phyloP scores from a whole-genome alignment of 225 moss, liverwort and hornwort genomes.

The Physcomitrium patens region DNA sequence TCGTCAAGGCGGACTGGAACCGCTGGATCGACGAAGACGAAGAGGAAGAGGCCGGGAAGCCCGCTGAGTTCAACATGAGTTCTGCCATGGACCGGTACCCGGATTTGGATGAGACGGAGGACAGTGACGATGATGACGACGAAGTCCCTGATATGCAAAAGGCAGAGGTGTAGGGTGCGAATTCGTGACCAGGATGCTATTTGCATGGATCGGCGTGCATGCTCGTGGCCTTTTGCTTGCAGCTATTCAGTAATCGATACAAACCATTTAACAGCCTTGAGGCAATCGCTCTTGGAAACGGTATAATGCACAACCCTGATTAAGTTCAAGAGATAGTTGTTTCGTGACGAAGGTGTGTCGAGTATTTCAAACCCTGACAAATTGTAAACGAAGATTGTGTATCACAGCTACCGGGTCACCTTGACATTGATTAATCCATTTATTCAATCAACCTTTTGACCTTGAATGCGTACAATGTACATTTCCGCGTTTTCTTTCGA shows the following conservation, averaged over 20 bases:
- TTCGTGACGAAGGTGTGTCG: neutral
- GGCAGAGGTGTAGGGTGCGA: constrained; percentile 33
- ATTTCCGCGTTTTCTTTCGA: too few relatives aligned
- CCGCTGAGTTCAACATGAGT: constrained; percentile 67
- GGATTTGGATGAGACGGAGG: constrained; percentile 38
- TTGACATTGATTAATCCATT: neutral
- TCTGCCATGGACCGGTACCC: constrained; percentile 30
- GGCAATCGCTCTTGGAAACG: too few relatives aligned
- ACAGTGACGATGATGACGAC: constrained; percentile 51
- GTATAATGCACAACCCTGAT: too few relatives aligned
- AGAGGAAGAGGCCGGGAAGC: constrained; percentile 65
- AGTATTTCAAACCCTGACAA: neutral
- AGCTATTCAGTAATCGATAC: neutral
- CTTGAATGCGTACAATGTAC: neutral
- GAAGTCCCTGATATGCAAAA: constrained; percentile 35
- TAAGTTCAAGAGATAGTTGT: too few relatives aligned
- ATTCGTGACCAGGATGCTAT: too few relatives aligned
- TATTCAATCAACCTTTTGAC: neutral
- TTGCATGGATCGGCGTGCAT: constrained; percentile 1
- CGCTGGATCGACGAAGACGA: constrained; percentile 97
- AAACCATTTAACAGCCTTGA: neutral
- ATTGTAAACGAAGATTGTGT: constrained; percentile 22
- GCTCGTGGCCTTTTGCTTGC: constrained; percentile 1
- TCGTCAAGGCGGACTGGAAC: constrained; percentile 90
- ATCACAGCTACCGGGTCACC: constrained; percentile 8